Conservation (phyloP, 495 filamentous ascomycete species). For the Xylaria palmicola region DNA sequence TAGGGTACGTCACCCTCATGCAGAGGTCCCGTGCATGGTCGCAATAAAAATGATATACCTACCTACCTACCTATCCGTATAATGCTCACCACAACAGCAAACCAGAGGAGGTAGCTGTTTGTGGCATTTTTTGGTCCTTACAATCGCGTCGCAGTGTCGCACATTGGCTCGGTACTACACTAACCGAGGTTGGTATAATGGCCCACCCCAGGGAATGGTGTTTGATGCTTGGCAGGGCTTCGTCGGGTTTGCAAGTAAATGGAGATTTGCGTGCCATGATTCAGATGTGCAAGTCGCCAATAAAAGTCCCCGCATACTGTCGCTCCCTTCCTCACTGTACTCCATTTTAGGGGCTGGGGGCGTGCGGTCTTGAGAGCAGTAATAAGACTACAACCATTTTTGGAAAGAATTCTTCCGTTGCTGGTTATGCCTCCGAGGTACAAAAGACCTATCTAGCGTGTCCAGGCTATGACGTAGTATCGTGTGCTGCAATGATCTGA, state of each 20-base stretch:
- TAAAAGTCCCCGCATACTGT: not conserved
- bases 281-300: not conserved
- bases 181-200: not conserved
- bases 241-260: conserved; percentile 1
- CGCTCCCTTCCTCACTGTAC: too few species aligned
- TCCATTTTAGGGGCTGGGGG: not conserved
- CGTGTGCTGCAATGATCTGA: conserved; percentile 2
- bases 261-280: not conserved
- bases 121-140: not conserved
- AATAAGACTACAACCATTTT: not conserved
- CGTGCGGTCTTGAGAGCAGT: not conserved
- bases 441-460: too few species aligned
- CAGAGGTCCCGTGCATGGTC: too few species aligned
- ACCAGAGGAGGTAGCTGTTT: not conserved
- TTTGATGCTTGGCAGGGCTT: not conserved
- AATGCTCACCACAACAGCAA: not conserved
- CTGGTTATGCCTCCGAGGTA: too few species aligned
- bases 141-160: not conserved
- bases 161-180: not conserved
- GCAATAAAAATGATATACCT: too few species aligned
- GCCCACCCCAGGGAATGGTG: not conserved
- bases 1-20: too few species aligned
- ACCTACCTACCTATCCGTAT: not conserved
- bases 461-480: conserved; percentile 6
- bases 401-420: not conserved